phyloP scores from a whole-genome alignment of 1,139 yeast genomes.

The Arxiozyma bovina region DNA sequence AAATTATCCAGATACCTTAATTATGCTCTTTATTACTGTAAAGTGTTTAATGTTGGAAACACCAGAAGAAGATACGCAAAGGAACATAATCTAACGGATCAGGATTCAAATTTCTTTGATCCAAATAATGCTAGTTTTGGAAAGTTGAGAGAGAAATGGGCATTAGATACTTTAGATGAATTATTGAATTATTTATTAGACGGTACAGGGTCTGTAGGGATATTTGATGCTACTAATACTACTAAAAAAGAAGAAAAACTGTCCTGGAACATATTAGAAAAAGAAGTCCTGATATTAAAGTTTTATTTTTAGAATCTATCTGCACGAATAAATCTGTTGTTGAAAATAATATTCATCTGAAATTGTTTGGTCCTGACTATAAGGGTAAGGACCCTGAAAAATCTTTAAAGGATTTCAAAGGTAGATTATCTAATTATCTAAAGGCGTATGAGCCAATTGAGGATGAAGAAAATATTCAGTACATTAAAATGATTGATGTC shows the following conservation, averaged over 20 bases:
- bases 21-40: constrained; percentile 85
- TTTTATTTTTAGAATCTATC: constrained; percentile 75
- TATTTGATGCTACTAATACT: constrained; percentile 91
- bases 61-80: constrained; percentile 69
- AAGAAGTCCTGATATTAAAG: constrained; percentile 61
- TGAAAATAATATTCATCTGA: constrained; percentile 73
- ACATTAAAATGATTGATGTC: constrained; percentile 91
- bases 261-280: constrained; percentile 64
- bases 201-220: constrained; percentile 87
- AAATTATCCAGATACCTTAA: constrained; percentile 79
- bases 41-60: constrained; percentile 89
- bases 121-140: constrained; percentile 66
- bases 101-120: constrained; percentile 76
- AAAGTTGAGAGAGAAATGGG: constrained; percentile 83
- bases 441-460: constrained; percentile 86
- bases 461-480: constrained; percentile 70
- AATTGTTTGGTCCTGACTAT: constrained; percentile 91
- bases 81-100: constrained; percentile 30
- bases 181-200: constrained; percentile 68
- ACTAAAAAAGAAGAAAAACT: constrained; percentile 62
- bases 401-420: constrained; percentile 75
- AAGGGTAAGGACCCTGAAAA: constrained; percentile 71
- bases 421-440: constrained; percentile 74
- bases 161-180: constrained; percentile 85
- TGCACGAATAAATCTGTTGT: constrained; percentile 74